These are phyloP conservation scores for Cytospora piceae DNA, from an alignment of 2,329 filamentous ascomycete species.

Conservation along the genomic window DNA sequence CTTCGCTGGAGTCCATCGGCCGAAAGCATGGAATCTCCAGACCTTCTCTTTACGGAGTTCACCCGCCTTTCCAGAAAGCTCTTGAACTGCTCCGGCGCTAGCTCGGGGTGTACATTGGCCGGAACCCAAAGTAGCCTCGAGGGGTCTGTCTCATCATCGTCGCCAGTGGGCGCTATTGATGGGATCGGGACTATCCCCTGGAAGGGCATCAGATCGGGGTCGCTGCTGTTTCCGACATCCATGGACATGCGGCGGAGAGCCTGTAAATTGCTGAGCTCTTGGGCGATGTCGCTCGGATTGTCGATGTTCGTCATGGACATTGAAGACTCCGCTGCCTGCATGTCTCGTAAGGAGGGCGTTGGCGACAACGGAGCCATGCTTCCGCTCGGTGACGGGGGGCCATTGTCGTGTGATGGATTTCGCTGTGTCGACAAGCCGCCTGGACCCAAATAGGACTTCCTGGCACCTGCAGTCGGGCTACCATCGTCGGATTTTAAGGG, in stretches of 20 bases:
- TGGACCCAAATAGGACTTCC: constrained; percentile 50
- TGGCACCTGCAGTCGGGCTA: constrained; percentile 43
- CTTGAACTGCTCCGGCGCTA: constrained; percentile 95
- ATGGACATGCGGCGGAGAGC: constrained; percentile 91
- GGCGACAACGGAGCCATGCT: constrained; percentile 55
- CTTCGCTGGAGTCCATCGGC: constrained; percentile 42
- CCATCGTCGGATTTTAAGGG: constrained; percentile 27
- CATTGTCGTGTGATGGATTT: constrained; percentile 46
- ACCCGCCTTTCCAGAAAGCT: constrained; percentile 93
- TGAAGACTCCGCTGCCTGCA: constrained; percentile 64
- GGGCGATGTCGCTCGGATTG: constrained; percentile 83
- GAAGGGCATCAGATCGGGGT: constrained; percentile 78
- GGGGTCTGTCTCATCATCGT: constrained; percentile 84
- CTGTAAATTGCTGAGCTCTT: constrained; percentile 90
- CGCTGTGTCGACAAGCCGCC: constrained; percentile 44
- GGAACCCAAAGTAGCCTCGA: constrained; percentile 95
- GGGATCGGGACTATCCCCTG: constrained; percentile 71
- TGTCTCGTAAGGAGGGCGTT: constrained; percentile 56
- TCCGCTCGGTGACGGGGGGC: constrained; percentile 38
- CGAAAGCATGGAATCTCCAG: constrained; percentile 70
- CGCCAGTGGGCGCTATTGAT: constrained; percentile 69
- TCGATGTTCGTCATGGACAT: constrained; percentile 90
- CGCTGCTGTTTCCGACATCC: constrained; percentile 77
- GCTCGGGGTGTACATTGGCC: constrained; percentile 88
- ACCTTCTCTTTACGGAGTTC: constrained; percentile 83